These are phyloP conservation scores for Brassica carinata DNA, from an alignment of 345 rosid species.

Conservation along the genomic window DNA sequence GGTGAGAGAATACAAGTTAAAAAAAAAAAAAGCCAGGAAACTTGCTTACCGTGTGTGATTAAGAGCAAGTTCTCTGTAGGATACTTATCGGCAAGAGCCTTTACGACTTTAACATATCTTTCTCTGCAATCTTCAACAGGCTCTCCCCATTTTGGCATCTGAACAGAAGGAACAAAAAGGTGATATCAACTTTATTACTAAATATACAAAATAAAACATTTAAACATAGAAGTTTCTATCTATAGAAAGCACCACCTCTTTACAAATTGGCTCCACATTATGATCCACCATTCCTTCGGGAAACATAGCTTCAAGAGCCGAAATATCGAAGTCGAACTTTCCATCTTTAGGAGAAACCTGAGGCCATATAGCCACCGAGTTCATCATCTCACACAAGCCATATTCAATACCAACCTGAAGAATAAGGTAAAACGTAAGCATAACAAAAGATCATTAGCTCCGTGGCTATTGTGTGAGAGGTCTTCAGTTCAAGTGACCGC, in stretches of 20 bases:
- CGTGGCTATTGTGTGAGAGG: too few species aligned
- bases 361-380: slow-evolving; percentile 52
- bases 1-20: neutral
- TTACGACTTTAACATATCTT: slow-evolving; percentile 57
- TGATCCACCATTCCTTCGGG: slow-evolving; percentile 71
- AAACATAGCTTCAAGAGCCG: slow-evolving; percentile 61
- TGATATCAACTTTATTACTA: slow-evolving; percentile 14
- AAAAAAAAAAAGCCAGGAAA: neutral
- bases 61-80: slow-evolving; percentile 79
- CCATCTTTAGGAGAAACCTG: slow-evolving; percentile 65
- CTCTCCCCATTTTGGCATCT: slow-evolving; percentile 87
- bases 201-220: neutral
- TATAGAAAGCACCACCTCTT: slow-evolving; percentile 46
- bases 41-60: slow-evolving; percentile 75
- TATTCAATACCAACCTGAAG: slow-evolving; percentile 67
- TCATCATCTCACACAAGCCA: slow-evolving; percentile 84
- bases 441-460: too few species aligned
- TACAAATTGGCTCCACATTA: slow-evolving; percentile 48
- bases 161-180: slow-evolving; percentile 18
- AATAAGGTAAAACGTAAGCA: neutral
- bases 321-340: slow-evolving; percentile 51
- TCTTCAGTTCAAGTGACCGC: too few species aligned
- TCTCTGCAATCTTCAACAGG: slow-evolving; percentile 43
- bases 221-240: neutral
- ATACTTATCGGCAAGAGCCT: slow-evolving; percentile 70